phyloP scores from a whole-genome alignment of 192 early-diverging fungal genomes.

The Entomortierella beljakovae region DNA sequence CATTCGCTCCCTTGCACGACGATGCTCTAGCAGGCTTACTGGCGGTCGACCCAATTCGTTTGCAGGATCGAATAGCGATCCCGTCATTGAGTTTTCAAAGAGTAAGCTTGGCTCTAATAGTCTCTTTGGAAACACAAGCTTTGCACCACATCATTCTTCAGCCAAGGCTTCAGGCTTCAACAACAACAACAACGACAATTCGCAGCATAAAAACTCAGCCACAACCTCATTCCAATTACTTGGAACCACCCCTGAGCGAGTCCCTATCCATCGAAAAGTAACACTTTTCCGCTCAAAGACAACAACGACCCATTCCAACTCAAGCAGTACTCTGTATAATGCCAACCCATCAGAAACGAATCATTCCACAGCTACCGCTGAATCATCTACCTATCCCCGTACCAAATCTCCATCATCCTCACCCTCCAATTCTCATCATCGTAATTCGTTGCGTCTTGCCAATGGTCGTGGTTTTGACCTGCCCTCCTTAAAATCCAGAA shows the following conservation, averaged over 20 bases:
- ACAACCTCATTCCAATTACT: not conserved
- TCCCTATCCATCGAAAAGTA: conserved; percentile 37
- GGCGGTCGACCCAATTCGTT: conserved; percentile 32
- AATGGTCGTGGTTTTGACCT: conserved; percentile 39
- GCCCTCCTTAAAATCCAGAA: not conserved
- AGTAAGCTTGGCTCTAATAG: too few species aligned
- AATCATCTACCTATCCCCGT: not conserved
- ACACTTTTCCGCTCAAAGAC: conserved; percentile 41
- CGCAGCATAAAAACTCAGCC: not conserved
- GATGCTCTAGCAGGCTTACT: conserved; percentile 31
- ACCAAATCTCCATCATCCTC: not conserved
- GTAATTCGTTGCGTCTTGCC: conserved; percentile 21
- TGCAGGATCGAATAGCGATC: conserved; percentile 40
- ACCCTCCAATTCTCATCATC: not conserved
- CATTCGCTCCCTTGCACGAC: conserved; percentile 35
- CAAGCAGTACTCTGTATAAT: not conserved
- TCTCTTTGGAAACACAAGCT: not conserved
- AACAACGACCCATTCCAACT: conserved; percentile 3
- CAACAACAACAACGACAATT: not conserved
- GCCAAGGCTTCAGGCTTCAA: not conserved
- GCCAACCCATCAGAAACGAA: not conserved
- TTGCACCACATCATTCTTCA: not conserved
- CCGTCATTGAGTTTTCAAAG: conserved; percentile 8
- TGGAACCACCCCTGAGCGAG: conserved; percentile 8
- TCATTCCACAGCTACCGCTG: not conserved